These are phyloP conservation scores for Fusarium subglutinans DNA, from an alignment of 2,329 filamentous ascomycete genomes.

Conservation along the genomic window DNA sequence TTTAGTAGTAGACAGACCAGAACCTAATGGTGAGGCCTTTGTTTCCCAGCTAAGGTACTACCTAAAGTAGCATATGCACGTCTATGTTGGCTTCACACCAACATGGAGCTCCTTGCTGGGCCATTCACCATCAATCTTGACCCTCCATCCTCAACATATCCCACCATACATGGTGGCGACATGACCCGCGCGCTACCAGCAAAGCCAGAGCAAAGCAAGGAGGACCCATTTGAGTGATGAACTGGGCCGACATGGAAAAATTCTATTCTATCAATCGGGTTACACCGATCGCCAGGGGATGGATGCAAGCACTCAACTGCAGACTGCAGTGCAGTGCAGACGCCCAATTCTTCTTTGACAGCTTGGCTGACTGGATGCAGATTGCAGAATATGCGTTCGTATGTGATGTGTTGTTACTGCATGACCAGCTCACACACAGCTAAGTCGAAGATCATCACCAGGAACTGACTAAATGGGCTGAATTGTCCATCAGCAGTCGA, in stretches of 20 bases:
- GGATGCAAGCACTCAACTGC: conserved; percentile 37
- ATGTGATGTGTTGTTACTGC: conserved; percentile 37
- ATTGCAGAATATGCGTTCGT: conserved; percentile 16
- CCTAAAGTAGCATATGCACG: background rate
- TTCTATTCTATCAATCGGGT: conserved; percentile 22
- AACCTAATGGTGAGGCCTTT: conserved; percentile 30
- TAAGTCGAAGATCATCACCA: background rate
- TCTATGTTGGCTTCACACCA: conserved; percentile 17
- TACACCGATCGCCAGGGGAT: conserved; percentile 27
- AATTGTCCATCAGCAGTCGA: background rate
- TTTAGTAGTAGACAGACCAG: background rate
- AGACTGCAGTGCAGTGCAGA: conserved; percentile 4
- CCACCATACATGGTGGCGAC: conserved; percentile 21
- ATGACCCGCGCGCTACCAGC: conserved; percentile 39
- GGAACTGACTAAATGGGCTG: background rate
- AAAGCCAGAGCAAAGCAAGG: background rate
- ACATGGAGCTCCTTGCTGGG: conserved; percentile 3
- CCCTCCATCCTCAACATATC: conserved; percentile 26
- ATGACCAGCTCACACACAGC: conserved; percentile 22
- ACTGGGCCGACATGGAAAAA: conserved; percentile 9
- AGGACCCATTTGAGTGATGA: conserved; percentile 3
- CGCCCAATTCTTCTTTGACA: conserved; percentile 30
- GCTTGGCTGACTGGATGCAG: conserved; percentile 30
- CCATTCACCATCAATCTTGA: conserved; percentile 28
- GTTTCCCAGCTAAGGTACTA: conserved; percentile 6